Conservation (phyloP, 495 filamentous ascomycete genomes). For the Penicillium cosmopolitanum region DNA sequence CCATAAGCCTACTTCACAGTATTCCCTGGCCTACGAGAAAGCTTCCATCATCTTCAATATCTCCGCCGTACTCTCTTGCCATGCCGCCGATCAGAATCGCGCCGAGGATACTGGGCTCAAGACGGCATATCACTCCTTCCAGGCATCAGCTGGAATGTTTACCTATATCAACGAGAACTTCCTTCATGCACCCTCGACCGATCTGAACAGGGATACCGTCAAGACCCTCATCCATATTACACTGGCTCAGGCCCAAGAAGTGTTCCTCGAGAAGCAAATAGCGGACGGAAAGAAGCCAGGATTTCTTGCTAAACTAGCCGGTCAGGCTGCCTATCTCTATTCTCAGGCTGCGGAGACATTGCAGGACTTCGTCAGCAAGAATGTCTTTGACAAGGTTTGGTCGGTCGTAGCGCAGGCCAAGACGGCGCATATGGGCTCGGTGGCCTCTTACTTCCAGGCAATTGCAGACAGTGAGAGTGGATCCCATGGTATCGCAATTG, state of each 20-base stretch:
- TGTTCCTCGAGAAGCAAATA: slow-evolving; percentile 96
- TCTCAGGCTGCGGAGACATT: slow-evolving; percentile 84
- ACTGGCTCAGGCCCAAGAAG: slow-evolving; percentile 93
- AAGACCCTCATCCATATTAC: slow-evolving; percentile 92
- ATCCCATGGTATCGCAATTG: slow-evolving; percentile 84
- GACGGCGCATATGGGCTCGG: slow-evolving; percentile 77
- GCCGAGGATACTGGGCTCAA: slow-evolving; percentile 92
- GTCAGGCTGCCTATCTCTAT: slow-evolving; percentile 87
- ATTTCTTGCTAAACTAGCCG: slow-evolving; percentile 87
- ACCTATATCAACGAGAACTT: slow-evolving; percentile 99
- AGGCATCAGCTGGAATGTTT: slow-evolving; percentile 98
- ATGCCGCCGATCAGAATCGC: slow-evolving; percentile 91
- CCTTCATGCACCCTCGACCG: slow-evolving; percentile 91
- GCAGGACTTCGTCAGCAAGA: slow-evolving; percentile 89
- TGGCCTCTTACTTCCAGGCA: slow-evolving; percentile 94
- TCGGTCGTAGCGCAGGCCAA: slow-evolving; percentile 84
- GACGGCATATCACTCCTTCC: slow-evolving; percentile 97
- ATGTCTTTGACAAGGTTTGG: slow-evolving; percentile 97
- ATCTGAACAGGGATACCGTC: slow-evolving; percentile 91
- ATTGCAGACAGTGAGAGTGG: slow-evolving; percentile 87
- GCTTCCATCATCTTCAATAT: slow-evolving; percentile 99
- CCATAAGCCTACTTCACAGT: slow-evolving; percentile 92
- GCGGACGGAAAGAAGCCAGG: slow-evolving; percentile 91
- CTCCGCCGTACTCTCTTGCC: slow-evolving; percentile 92
- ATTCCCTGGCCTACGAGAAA: slow-evolving; percentile 96